A percentile compares a stretch with the other conserved stretches of the same genome.
Evolutionary conservation across 148 eudicot genomes (phyloP).

Genomic region (Chenopodium formosanum): DNA sequence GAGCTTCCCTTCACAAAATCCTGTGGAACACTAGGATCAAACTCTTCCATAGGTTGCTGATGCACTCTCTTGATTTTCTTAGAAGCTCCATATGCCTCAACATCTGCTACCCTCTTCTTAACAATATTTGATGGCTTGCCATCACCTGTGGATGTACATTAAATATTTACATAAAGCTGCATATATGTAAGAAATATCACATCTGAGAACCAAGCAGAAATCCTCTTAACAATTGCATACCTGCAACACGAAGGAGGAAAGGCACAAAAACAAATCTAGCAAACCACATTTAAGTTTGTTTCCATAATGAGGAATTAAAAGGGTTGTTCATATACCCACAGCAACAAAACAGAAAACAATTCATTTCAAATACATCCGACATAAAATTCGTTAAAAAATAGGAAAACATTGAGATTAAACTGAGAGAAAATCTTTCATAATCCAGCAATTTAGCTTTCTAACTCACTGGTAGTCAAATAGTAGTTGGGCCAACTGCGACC

Average conservation of each 20-base stretch:
- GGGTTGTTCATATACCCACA: background rate
- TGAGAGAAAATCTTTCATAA: background rate
- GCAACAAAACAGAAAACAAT: background rate
- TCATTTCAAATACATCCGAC: background rate
- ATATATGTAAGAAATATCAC: background rate
- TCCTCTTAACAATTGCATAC: background rate
- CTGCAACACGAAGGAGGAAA: background rate
- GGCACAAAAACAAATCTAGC: background rate
- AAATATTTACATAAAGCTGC: slow-evolving; percentile 8
- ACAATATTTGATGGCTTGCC: slow-evolving; percentile 21
- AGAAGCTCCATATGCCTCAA: slow-evolving; percentile 27
- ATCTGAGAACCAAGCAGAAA: background rate
- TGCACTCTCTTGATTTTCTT: slow-evolving; percentile 31
- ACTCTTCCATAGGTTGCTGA: slow-evolving; percentile 21
- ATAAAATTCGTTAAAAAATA: background rate
- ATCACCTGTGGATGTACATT: slow-evolving; percentile 31
- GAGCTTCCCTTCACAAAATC: slow-evolving; percentile 20
- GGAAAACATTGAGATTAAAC: background rate
- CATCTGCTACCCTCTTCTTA: slow-evolving; percentile 38
- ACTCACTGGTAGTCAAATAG: background rate
- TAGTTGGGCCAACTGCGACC: background rate
- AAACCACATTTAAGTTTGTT: background rate
- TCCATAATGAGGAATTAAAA: background rate
- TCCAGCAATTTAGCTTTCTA: background rate
- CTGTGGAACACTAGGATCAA: slow-evolving; percentile 22